Base-by-base conservation (phyloP, 352 stramenopile species). In the Phytopythium litorale region DNA sequence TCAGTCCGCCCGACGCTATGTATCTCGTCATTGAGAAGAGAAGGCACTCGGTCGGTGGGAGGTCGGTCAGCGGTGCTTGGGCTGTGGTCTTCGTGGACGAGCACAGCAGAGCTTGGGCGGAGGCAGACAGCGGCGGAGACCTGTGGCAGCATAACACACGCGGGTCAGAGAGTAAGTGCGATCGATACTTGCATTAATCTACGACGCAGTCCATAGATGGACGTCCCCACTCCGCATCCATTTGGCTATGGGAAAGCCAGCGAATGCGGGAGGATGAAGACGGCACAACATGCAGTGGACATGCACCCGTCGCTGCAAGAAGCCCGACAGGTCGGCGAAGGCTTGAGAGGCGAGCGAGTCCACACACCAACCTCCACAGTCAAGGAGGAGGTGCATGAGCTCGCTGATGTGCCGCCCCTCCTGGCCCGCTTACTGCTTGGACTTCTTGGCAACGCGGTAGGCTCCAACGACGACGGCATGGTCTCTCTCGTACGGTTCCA, bases 401-500 rank as follows among this genome's bases (percentile, higher is more conserved):
- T 30, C 32, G n/a, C n/a, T 16, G 37, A 7, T 28, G 21, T 8
- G 18, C 5, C 55, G 40, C 57, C 67, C 35, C 59, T 64, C 64
- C 56, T 57, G 30, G 33, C 23, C 35, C 49, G 65, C 65, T 66
- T 82, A 84, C 74, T 88, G 84, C 79, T 96, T 93, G 71, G 97
- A 91, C 81, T 98, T 98, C 81, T 98, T 98, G 38, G 72, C 86
- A 48, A 88, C 88, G 66, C 97, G 84, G 87, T 99, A 99, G 57
- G 96, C 80, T 62, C 92, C 95, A 66, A 99, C 97, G 56, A 99
- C 93, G 25, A 99, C 96, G 60, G 97, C 97, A 79, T 99, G 98
- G 73, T 99, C 98, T 76, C 98, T 90, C 86, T 99, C 98, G 79
- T 99, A 99, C 55, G 97, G 98, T 81, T 99, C 98, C 71, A 99